A percentile compares a stretch with the other conserved stretches of the same genome.
Evolutionary conservation across 164 flowering plant genomes (phyloP).

Genomic region (Piper betle): DNA sequence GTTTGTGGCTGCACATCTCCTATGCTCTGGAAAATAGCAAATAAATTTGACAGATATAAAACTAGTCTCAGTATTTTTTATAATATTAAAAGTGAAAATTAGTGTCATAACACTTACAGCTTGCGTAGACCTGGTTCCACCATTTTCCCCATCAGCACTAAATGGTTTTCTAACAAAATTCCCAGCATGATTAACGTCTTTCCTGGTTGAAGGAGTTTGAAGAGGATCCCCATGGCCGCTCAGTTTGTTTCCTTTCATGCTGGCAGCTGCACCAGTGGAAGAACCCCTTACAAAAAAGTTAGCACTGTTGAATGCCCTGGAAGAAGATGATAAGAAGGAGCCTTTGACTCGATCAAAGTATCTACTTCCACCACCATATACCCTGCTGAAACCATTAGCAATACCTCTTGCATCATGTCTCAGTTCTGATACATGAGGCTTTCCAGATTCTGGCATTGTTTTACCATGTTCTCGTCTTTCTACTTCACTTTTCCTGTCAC

Average conservation of each 20-base stretch:
- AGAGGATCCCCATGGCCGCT: constrained; percentile 7
- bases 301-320: constrained; percentile 65
- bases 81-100: too few species aligned
- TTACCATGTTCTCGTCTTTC: constrained; percentile 46
- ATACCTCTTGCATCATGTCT: constrained; percentile 32
- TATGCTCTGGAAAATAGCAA: constrained; percentile 26
- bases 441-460: constrained; percentile 26
- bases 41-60: neutral
- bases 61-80: too few species aligned
- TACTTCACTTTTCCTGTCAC: constrained; percentile 40
- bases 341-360: constrained; percentile 79
- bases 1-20: constrained; percentile 32
- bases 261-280: constrained; percentile 21
- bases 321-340: constrained; percentile 58
- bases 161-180: constrained; percentile 22
- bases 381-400: constrained; percentile 31
- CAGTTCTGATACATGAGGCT: constrained; percentile 26
- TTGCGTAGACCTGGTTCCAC: constrained; percentile 9
- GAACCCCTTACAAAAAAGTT: constrained; percentile 55
- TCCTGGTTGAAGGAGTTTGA: constrained; percentile 28
- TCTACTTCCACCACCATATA: constrained; percentile 39
- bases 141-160: constrained; percentile 43
- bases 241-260: constrained; percentile 29
- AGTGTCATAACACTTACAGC: constrained; percentile 36
- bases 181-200: constrained; percentile 34